These are phyloP conservation scores for Fagopyrum homotropicum DNA, from an alignment of 148 eudicot genomes.

Conservation along the genomic window DNA sequence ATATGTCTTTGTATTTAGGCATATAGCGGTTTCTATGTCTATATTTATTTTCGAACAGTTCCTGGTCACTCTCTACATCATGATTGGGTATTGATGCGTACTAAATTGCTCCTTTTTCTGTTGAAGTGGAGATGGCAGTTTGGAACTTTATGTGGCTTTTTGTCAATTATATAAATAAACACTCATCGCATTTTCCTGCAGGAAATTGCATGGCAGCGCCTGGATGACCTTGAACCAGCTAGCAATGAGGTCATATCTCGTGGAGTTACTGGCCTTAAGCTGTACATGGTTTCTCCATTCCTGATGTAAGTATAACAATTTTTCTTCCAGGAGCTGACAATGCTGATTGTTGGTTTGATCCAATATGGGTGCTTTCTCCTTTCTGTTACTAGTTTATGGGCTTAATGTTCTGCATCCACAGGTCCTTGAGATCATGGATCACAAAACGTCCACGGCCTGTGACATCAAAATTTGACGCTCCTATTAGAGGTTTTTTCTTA, in stretches of 20 bases:
- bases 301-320: conserved; percentile 46
- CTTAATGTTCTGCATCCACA: conserved; percentile 20
- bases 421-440: conserved; percentile 80
- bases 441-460: conserved; percentile 52
- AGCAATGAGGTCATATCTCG: conserved; percentile 90
- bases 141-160: not conserved
- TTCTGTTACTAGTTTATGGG: not conserved
- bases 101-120: not conserved
- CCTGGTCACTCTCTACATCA: not conserved
- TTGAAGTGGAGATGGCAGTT: not conserved
- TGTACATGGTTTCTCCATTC: conserved; percentile 98
- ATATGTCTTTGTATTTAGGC: not conserved
- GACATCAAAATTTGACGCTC: conserved; percentile 43
- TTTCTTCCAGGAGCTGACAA: not conserved
- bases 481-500: conserved; percentile 48
- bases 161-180: not conserved
- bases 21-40: not conserved
- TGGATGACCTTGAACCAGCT: conserved; percentile 82
- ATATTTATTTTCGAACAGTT: not conserved
- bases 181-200: conserved; percentile 23
- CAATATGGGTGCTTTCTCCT: not conserved
- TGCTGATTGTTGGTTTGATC: not conserved
- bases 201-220: conserved; percentile 99
- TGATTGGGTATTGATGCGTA: not conserved
- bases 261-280: conserved; percentile 84